Base-by-base conservation (phyloP, 192 early-diverging fungal genomes). In the Backusella tuberculispora region DNA sequence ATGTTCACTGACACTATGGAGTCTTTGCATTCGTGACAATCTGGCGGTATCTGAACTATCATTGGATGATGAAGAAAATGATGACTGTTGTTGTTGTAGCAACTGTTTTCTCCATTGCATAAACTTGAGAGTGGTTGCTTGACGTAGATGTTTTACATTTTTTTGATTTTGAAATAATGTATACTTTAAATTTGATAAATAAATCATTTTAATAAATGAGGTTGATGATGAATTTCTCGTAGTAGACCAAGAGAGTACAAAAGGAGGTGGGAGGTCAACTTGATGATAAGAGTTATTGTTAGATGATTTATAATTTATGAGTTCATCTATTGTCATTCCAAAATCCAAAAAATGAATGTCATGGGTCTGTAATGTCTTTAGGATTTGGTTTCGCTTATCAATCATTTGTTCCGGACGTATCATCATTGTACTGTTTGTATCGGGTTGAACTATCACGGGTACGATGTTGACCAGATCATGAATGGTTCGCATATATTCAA, bases 371-470 rank as follows among this genome's bases (percentile, higher is more conserved):
- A 92, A 65, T 17, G 83, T 82, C 56, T 86, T 81, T 65, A 93
- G 66, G 0, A 92, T 64, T 44, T 79, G 74, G 14, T 79, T 70
- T 66, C 89, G 91, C 38, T 92, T 78, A 14, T 80, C 69, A 63
- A 83, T 86, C 38, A 90, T 77, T 48, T 91, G 84, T 38, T 82
- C 67, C 19, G 74, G 72, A 2, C 78, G 72, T 45, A 89, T 74
- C 9, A 86, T 83, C 26, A 67, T 60, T 60, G 53, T 19, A 60
- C 26, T 24, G 53, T 24, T 26, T 60, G 26, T 68, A 78, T 93
- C 92, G 45, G 83, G 74, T 69, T 93, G 93, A 40, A 87, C 67
- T 47, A 93, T 89, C 24, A 93, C 83, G 8, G 92, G 92, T 24
- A 95, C 78, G 12, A 93, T 82, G 66, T 85, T 88, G 45, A 83